Evolutionary conservation across 352 stramenopile genomes (phyloP).

Genomic region (Peronospora farinosa): DNA sequence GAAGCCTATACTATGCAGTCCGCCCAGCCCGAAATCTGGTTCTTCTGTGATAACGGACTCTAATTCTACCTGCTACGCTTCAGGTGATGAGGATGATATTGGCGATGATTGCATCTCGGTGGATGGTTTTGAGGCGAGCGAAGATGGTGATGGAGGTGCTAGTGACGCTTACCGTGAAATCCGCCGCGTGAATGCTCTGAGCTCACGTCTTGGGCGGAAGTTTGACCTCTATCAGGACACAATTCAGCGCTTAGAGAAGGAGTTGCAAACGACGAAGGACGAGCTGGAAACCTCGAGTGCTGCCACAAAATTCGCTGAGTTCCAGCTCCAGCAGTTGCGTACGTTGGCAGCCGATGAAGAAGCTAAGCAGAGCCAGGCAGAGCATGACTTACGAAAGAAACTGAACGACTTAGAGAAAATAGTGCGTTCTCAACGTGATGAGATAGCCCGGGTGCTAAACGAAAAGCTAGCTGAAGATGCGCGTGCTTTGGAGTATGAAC

Average conservation of each 20-base stretch:
- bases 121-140: constrained; percentile 30
- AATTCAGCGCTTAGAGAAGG: constrained; percentile 65
- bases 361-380: constrained; percentile 27
- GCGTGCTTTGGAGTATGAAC: constrained; percentile 21
- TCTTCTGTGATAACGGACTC: constrained; percentile 66
- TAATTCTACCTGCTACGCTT: constrained; percentile 57
- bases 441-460: constrained; percentile 26
- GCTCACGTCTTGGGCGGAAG: constrained; percentile 56
- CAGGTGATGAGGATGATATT: constrained; percentile 41
- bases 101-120: constrained; percentile 31
- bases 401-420: constrained; percentile 23
- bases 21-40: constrained; percentile 45
- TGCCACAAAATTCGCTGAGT: constrained; percentile 76
- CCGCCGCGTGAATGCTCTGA: constrained; percentile 49
- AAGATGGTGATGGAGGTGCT: constrained; percentile 26
- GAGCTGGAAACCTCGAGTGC: constrained; percentile 75
- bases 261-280: constrained; percentile 52
- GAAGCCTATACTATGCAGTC: constrained; percentile 34
- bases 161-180: constrained; percentile 48
- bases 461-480: constrained; percentile 28
- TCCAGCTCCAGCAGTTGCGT: constrained; percentile 69
- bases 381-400: constrained; percentile 22
- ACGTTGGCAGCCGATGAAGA: constrained; percentile 48
- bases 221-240: constrained; percentile 67
- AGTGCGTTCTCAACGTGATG: constrained; percentile 21